Base-by-base conservation (phyloP, 441 rosid genomes). In the Euphorbia schlechtendalii region DNA sequence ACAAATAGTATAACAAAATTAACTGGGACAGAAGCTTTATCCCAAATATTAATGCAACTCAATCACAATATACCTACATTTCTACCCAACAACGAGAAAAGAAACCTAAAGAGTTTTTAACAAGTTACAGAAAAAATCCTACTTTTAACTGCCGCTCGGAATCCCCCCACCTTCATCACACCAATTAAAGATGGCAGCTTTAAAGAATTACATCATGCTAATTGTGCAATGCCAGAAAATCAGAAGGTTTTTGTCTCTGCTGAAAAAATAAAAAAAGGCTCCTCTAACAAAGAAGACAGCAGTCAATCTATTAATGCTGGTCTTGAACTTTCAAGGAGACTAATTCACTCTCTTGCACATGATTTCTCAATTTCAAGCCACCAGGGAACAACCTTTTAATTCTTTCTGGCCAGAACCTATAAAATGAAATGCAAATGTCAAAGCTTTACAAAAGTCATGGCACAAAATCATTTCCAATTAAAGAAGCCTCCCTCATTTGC, bases 371-470 rank as follows among this genome's bases (percentile, higher is more conserved):
- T 74, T 75, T 88, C 24, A 74, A 59, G 73, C 76, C 64, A 74
- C 46, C 77, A 1, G 89, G 85, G 67, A 84, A 71, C 89, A 87
- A 87, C 69, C 81, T 84, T 63, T 73, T 69, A 55, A 92, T 45
- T 66, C 83, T 79, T 65, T 90, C 94, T 0, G 98, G 92, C 82
- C 82, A 84, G 69, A 92, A 81, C 69, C 98, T 92, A 66, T 48
- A 32, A 43, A 63, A 67, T 66, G n/a, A 69, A 63, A 70, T n/a
- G 48, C 45, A 36, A 61, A 22, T 22, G 59, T 8, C 38, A 41
- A 63, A 51, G 27, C 30, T 46, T 63, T 55, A 56, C 45, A 58
- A 61, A 1, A 22, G 0, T 54, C 64, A 14, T 20, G 8, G 20
- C 30, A 6, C 48, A 21, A 58, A 69, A 56, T 67, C 13, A 34